Evolutionary conservation across 768 basidiomycete species (phyloP).

Genomic region (Hericium erinaceus): DNA sequence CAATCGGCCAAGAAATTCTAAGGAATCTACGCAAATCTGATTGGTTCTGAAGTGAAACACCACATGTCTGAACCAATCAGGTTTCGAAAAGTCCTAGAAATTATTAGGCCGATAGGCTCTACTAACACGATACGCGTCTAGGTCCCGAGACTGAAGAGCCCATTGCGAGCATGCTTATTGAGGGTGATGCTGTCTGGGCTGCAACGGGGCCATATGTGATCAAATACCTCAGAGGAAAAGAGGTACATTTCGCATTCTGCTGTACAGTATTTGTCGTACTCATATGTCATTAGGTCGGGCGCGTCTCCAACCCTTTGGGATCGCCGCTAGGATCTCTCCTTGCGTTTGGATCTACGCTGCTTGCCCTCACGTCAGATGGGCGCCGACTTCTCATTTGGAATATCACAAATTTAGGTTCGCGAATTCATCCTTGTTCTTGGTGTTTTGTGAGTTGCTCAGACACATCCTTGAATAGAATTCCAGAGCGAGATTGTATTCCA

Average conservation of each 20-base stretch:
- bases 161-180: slow-evolving; percentile 72
- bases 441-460: no score
- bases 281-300: slow-evolving; percentile 35
- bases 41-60: no score
- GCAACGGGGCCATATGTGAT: slow-evolving; percentile 58
- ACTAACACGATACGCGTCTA: slow-evolving; percentile 22
- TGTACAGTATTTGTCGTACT: neutral
- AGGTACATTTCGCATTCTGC: slow-evolving; percentile 34
- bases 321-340: slow-evolving; percentile 53
- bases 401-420: slow-evolving; percentile 47
- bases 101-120: no score
- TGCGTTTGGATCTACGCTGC: slow-evolving; percentile 73
- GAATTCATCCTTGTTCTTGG: neutral
- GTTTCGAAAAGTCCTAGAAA: no score
- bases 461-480: slow-evolving; percentile 10
- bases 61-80: no score
- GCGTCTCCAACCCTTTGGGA: slow-evolving; percentile 57
- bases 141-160: slow-evolving; percentile 74
- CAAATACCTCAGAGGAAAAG: slow-evolving; percentile 84
- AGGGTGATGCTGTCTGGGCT: slow-evolving; percentile 81
- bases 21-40: no score
- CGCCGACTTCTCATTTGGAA: slow-evolving; percentile 73
- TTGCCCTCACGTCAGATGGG: slow-evolving; percentile 76
- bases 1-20: no score
- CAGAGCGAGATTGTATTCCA: slow-evolving; percentile 72